Evolutionary conservation across 768 basidiomycete genomes (phyloP), one percentile per base, ranked within the genome.

Genomic region (Mycena chlorophos): DNA sequence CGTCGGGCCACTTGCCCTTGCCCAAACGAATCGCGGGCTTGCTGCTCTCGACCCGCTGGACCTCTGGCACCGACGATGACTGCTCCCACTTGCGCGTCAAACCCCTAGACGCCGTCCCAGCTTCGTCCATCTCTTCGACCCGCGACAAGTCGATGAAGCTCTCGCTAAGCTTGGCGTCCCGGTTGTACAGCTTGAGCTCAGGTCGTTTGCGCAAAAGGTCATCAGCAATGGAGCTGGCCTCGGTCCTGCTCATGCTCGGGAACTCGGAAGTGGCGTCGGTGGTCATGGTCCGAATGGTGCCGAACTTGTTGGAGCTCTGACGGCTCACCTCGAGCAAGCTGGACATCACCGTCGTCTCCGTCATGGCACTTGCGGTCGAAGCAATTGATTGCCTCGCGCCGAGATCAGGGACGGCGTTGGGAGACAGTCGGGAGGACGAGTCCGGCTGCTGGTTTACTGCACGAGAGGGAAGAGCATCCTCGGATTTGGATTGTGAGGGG

Each of bases 1-100:
- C 89, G 69, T 90, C 88, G 0, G 90, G 88, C 88, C 88, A 91
- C 69, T 87, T 89, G 55, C 87, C 89, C 68, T 90, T 88, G 29
- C 84, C 83, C 29, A 90, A 80, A 52, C 84, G 78, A 58, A 89
- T 75, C 22, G 74, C 73, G 59, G 67, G 63, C 56, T 59, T 64
- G 60, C 71, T 64, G 60, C 71, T 74, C 52, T 72, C 74, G 43
- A 60, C 38, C 45, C 65, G 64, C 57, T 74, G 60, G 27, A 57
- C 56, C 28, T 61, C 60, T 19, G 60, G 56, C 16, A 49, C 52
- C 52, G 48, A 34, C 53, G 56, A 64, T 65, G 27, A 54, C 50
- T 51, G 53, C 57, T 51, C 53, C 54, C 58, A 61, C 61, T 58
- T 57, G 58, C 62, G 56, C 58, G 55, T 56, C 58, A 70, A 62